Conservation (phyloP, 2,329 filamentous ascomycete genomes). For the Arachnomyces sp. region DNA sequence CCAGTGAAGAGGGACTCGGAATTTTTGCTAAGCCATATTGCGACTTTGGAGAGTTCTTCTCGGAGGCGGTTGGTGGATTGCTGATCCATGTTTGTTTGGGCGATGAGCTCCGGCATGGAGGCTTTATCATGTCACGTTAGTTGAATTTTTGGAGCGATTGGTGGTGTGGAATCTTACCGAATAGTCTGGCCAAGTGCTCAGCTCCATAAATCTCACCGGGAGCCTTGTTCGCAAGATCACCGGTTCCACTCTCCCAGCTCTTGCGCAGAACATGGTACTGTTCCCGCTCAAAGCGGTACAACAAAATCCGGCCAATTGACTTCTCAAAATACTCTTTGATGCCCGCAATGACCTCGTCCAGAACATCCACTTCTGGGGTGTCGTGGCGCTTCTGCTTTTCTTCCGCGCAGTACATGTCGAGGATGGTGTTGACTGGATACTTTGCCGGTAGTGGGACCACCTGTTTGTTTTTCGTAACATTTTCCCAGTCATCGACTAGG, state of each 20-base stretch:
- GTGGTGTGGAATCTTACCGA: slow-evolving; percentile 70
- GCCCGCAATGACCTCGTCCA: slow-evolving; percentile 81
- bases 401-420: slow-evolving; percentile 69
- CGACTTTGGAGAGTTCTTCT: slow-evolving; percentile 81
- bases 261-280: slow-evolving; percentile 76
- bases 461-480: slow-evolving; percentile 89
- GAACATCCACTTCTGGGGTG: slow-evolving; percentile 64
- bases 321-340: slow-evolving; percentile 93
- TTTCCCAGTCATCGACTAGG: slow-evolving; percentile 97
- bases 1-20: slow-evolving; percentile 63
- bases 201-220: slow-evolving; percentile 81
- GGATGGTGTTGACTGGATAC: slow-evolving; percentile 65
- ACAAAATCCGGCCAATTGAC: slow-evolving; percentile 72
- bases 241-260: slow-evolving; percentile 54
- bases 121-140: slow-evolving; percentile 46
- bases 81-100: slow-evolving; percentile 95
- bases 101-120: slow-evolving; percentile 82
- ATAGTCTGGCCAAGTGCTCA: slow-evolving; percentile 80
- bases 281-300: slow-evolving; percentile 88
- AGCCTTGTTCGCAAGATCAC: slow-evolving; percentile 60
- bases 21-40: slow-evolving; percentile 72
- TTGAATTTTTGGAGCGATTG: slow-evolving; percentile 1
- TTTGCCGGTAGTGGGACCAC: slow-evolving; percentile 75
- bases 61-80: slow-evolving; percentile 81
- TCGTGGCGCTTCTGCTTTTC: slow-evolving; percentile 54